Base-by-base conservation (phyloP, 106 monocot genomes). In the Agapanthus africanus region DNA sequence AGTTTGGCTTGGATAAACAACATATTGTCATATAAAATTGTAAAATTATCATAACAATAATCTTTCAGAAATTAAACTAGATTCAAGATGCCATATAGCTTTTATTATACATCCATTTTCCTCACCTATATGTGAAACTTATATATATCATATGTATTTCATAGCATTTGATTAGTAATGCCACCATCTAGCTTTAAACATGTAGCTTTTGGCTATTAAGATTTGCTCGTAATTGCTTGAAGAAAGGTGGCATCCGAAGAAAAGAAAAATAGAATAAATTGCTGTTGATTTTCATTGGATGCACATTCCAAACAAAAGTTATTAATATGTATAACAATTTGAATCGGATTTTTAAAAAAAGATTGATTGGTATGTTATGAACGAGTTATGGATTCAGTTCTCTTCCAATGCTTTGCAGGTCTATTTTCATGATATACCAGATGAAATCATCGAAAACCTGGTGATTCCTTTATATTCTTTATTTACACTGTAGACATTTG, bases 381-480 rank as follows among this genome's bases (percentile, higher is more conserved):
- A 28, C 16, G 14, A 61, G 25, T n/a, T 50, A 3, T 2, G 8
- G 22, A 4, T 32, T 63, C 21, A 65, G 11, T 40, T 46, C 7
- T 67, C 46, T 44, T 18, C 27, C 40, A 31, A 7, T 23, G 11
- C 33, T 22, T 42, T 83, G 76, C 80, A 93, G 93, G 93, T 93
- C 27, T 89, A 89, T 75, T 93, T 93, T 64, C 89, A 89, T 79
- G 86, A 93, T 37, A 93, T 93, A 73, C 89, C 93, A 22, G 86
- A 93, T 71, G 81, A 83, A 37, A 67, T 86, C 39, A 84, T 93
- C 27, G 73, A 89, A 36, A 86, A 75, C 70, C 73, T 89, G 93
- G 93, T 92, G 85, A 26, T 52, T n/a, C 37, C 49, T 71, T 60
- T 36, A 39, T 52, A 25, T 21, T 57, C 1, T 59, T 36, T 38